Conservation (phyloP, 2,329 filamentous ascomycete genomes). For the Xylariaceae sp. region DNA sequence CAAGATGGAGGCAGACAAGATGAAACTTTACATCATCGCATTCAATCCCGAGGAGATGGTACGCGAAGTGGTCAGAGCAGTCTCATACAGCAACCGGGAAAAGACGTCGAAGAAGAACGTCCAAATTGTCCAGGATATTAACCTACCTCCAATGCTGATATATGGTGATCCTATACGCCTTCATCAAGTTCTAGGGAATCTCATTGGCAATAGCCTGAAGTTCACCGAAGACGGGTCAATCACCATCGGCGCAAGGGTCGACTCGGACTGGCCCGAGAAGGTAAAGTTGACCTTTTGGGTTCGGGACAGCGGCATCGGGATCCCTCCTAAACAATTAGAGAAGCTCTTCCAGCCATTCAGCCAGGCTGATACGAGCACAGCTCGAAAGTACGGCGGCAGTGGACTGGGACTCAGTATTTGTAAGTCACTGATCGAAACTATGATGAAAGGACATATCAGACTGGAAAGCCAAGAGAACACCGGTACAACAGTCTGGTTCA, state of each 20-base stretch:
- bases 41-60: conserved; percentile 66
- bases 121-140: conserved; percentile 65
- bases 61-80: conserved; percentile 61
- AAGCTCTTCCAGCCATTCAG: conserved; percentile 91
- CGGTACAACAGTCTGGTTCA: conserved; percentile 73
- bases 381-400: conserved; percentile 85
- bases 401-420: conserved; percentile 90
- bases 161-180: conserved; percentile 63
- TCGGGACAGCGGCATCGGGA: conserved; percentile 85
- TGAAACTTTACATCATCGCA: conserved; percentile 72
- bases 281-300: conserved; percentile 81
- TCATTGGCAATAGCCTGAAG: conserved; percentile 90
- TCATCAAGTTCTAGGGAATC: conserved; percentile 70
- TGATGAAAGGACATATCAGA: conserved; percentile 82
- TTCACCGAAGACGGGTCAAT: conserved; percentile 86
- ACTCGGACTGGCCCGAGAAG: conserved; percentile 64
- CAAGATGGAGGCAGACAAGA: conserved; percentile 83
- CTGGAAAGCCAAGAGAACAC: conserved; percentile 71
- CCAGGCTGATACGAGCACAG: conserved; percentile 86
- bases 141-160: conserved; percentile 67
- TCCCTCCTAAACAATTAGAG: conserved; percentile 73
- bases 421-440: conserved; percentile 88
- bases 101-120: conserved; percentile 60
- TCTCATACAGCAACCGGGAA: conserved; percentile 62
- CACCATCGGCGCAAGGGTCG: conserved; percentile 72